A percentile compares a stretch with the other conserved stretches of the same genome.
Evolutionary conservation across 1,284 basidiomycete species (phyloP).

Genomic region (Cerrena zonata): DNA sequence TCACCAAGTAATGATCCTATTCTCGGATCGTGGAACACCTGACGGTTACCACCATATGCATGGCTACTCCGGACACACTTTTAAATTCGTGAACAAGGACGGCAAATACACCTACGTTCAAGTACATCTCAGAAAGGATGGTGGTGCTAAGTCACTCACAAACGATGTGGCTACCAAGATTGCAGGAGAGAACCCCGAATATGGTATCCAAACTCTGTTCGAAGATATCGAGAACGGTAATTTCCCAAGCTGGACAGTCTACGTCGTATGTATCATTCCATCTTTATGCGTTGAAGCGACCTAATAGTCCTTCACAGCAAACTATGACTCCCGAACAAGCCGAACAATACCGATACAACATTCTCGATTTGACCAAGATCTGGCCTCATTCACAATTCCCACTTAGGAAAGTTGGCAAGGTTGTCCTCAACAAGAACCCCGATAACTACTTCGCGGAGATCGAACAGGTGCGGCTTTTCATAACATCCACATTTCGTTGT

Average conservation of each 20-base stretch:
- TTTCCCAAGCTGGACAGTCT: constrained; percentile 75
- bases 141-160: constrained; percentile 76
- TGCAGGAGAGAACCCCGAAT: constrained; percentile 76
- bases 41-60: constrained; percentile 79
- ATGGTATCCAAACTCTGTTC: constrained; percentile 72
- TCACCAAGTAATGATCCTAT: constrained; percentile 86
- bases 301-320: constrained; percentile 44
- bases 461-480: constrained; percentile 53
- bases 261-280: constrained; percentile 35
- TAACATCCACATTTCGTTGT: not conserved
- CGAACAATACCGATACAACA: constrained; percentile 83
- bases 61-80: constrained; percentile 91
- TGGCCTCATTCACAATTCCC: constrained; percentile 84
- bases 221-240: constrained; percentile 75
- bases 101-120: constrained; percentile 82
- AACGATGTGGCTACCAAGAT: constrained; percentile 49
- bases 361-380: constrained; percentile 87
- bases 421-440: constrained; percentile 82
- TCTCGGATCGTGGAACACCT: constrained; percentile 88
- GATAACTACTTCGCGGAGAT: constrained; percentile 85
- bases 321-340: constrained; percentile 87
- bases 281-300: not conserved
- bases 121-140: constrained; percentile 72
- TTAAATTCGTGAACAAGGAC: constrained; percentile 80
- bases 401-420: constrained; percentile 78